Evolutionary conservation across 352 stramenopile genomes (phyloP).

Genomic region (Phytophthora niederhauseri): DNA sequence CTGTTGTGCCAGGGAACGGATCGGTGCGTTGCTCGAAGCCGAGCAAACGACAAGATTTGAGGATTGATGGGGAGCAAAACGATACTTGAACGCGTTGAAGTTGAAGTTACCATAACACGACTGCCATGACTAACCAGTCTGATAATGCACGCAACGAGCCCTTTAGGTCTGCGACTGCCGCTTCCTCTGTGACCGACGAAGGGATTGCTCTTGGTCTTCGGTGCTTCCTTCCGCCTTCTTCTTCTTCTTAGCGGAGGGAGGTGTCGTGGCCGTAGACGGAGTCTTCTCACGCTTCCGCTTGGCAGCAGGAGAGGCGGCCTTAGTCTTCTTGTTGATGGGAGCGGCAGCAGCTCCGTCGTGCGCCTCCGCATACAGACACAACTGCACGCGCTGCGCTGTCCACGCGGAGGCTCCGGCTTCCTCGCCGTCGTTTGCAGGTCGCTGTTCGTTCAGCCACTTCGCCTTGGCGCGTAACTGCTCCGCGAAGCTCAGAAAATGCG

Average conservation of each 20-base stretch:
- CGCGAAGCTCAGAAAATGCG: slow-evolving; percentile 71
- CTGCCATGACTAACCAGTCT: not conserved
- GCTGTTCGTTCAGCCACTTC: slow-evolving; percentile 56
- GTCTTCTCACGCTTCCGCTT: slow-evolving; percentile 33
- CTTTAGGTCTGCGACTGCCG: slow-evolving; percentile 14
- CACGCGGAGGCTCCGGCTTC: slow-evolving; percentile 37
- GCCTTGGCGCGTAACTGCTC: slow-evolving; percentile 61
- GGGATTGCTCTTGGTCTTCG: slow-evolving; percentile 5
- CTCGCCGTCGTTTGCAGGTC: slow-evolving; percentile 29
- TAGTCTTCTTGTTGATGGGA: slow-evolving; percentile 9
- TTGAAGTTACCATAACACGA: slow-evolving; percentile 14
- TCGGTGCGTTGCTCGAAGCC: slow-evolving; percentile 18
- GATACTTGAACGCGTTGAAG: slow-evolving; percentile 22
- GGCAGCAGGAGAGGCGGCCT: slow-evolving; percentile 9
- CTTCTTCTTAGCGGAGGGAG: slow-evolving; percentile 16
- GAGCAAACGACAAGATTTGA: slow-evolving; percentile 15
- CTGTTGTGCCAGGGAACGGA: slow-evolving; percentile 43
- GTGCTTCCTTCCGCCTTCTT: slow-evolving; percentile 12
- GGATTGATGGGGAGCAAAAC: not conserved
- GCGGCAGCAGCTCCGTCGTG: slow-evolving; percentile 18
- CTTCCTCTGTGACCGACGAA: slow-evolving; percentile 36
- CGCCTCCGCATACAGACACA: slow-evolving; percentile 67
- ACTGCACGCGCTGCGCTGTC: slow-evolving; percentile 72
- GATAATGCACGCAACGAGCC: not conserved
- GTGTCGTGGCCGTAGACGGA: not conserved